Conservation (phyloP, 768 basidiomycete genomes). For the Cystofilobasidium bisporidii region DNA sequence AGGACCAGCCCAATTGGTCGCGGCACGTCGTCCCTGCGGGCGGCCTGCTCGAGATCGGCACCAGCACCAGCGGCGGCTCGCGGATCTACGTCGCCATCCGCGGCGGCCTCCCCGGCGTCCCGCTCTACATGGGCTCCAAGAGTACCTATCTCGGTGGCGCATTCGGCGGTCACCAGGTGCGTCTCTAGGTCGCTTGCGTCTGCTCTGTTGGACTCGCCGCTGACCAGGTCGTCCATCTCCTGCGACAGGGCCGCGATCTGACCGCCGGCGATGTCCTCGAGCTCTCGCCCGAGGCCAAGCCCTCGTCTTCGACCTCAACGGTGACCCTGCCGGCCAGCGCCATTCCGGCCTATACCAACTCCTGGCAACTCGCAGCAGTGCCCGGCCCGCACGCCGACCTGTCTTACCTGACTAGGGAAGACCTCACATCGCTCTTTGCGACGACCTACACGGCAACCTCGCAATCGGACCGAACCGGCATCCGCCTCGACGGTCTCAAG, state of each 20-base stretch:
- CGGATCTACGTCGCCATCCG: conserved; percentile 51
- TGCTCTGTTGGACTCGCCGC: conserved; percentile 13
- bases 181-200: not conserved
- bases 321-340: not conserved
- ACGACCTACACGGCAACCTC: conserved; percentile 50
- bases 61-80: conserved; percentile 43
- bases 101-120: conserved; percentile 52
- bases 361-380: conserved; percentile 52
- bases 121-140: conserved; percentile 53
- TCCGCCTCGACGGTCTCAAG: conserved; percentile 49
- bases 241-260: conserved; percentile 48
- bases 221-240: conserved; percentile 27
- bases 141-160: conserved; percentile 36
- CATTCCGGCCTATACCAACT: conserved; percentile 42
- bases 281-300: conserved; percentile 39
- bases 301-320: conserved; percentile 24
- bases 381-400: conserved; percentile 57
- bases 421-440: conserved; percentile 48
- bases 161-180: not conserved
- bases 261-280: conserved; percentile 48
- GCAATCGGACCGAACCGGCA: conserved; percentile 56
- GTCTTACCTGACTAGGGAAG: conserved; percentile 48
- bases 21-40: conserved; percentile 46
- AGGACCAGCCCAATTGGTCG: conserved; percentile 46
- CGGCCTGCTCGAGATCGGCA: conserved; percentile 45